These are phyloP conservation scores for Musa troglodytarum DNA, from an alignment of 176 grass and related monocot species.

Conservation along the genomic window DNA sequence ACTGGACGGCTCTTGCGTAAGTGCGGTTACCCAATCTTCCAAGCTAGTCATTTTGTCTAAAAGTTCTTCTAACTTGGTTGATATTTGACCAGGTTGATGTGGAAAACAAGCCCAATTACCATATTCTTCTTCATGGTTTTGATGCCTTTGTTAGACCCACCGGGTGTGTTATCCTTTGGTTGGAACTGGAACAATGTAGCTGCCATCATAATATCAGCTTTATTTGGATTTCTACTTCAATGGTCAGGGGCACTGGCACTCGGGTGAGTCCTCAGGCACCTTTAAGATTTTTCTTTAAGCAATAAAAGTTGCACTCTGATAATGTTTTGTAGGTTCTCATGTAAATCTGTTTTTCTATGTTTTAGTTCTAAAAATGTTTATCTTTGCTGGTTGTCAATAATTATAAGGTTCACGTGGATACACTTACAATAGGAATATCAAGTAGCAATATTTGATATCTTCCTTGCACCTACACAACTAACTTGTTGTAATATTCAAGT, in stretches of 20 bases:
- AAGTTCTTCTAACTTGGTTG: slow-evolving; percentile 19
- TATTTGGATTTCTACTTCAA: slow-evolving; percentile 97
- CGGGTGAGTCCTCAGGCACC: slow-evolving; percentile 45
- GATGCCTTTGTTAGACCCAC: slow-evolving; percentile 92
- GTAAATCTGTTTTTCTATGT: too few species aligned
- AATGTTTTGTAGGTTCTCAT: background rate
- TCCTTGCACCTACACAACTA: too few species aligned
- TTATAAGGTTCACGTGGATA: too few species aligned
- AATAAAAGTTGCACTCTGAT: background rate
- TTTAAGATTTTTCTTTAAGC: background rate
- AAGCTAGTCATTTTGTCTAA: slow-evolving; percentile 10
- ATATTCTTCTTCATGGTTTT: slow-evolving; percentile 93
- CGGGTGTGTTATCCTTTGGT: slow-evolving; percentile 60
- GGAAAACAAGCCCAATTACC: slow-evolving; percentile 93
- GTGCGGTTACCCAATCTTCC: slow-evolving; percentile 8
- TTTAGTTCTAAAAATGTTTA: too few species aligned
- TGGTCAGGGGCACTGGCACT: slow-evolving; percentile 97
- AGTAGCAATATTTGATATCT: too few species aligned
- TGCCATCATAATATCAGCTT: slow-evolving; percentile 61
- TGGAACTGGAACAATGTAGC: slow-evolving; percentile 68
- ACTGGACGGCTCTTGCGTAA: slow-evolving; percentile 95
- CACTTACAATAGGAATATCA: too few species aligned
- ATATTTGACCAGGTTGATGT: slow-evolving; percentile 79
- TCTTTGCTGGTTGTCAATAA: too few species aligned
- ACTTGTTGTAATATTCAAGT: too few species aligned